Percentiles rank a stretch among this genome's conserved stretches.
phyloP scores from a whole-genome alignment of 2,329 filamentous ascomycete species.

The Pezicula carpinea region DNA sequence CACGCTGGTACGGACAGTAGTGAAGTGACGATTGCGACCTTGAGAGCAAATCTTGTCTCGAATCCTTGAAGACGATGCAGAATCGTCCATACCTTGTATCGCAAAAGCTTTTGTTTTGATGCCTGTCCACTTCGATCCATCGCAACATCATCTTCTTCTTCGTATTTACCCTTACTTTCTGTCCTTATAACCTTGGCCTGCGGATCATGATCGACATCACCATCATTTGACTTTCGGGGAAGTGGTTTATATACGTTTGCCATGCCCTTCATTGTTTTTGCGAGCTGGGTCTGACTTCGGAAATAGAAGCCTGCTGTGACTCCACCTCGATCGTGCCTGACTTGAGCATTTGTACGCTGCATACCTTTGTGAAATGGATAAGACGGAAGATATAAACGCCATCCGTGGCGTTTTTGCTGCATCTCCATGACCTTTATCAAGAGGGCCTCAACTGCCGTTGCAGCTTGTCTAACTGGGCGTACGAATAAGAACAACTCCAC shows the following conservation, averaged over 20 bases:
- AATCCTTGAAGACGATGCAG: conserved; percentile 52
- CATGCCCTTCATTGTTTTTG: conserved; percentile 29
- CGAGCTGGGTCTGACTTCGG: conserved; percentile 25
- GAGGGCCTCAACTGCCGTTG: conserved; percentile 42
- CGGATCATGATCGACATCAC: conserved; percentile 1
- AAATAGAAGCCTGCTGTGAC: conserved; percentile 47
- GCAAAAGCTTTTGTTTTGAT: conserved; percentile 33
- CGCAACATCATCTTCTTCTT: conserved; percentile 33
- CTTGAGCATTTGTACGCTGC: conserved; percentile 50
- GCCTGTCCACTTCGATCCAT: conserved; percentile 35
- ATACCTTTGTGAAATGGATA: conserved; percentile 50
- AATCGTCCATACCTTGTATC: conserved; percentile 44
- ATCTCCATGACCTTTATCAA: conserved; percentile 44
- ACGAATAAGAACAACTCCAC: conserved; percentile 51
- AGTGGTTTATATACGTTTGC: conserved; percentile 30
- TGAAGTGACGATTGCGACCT: conserved; percentile 47
- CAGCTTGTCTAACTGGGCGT: conserved; percentile 48
- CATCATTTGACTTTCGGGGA: conserved; percentile 15
- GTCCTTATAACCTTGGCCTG: conserved; percentile 19
- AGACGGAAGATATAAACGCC: conserved; percentile 43
- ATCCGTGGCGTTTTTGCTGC: conserved; percentile 36
- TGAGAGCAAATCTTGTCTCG: conserved; percentile 53
- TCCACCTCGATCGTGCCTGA: conserved; percentile 54
- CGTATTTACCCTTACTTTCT: conserved; percentile 24
- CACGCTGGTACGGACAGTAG: conserved; percentile 51